These are phyloP conservation scores for Pseudozyma hubeiensis DNA, from an alignment of 1,284 basidiomycete genomes.

Conservation along the genomic window DNA sequence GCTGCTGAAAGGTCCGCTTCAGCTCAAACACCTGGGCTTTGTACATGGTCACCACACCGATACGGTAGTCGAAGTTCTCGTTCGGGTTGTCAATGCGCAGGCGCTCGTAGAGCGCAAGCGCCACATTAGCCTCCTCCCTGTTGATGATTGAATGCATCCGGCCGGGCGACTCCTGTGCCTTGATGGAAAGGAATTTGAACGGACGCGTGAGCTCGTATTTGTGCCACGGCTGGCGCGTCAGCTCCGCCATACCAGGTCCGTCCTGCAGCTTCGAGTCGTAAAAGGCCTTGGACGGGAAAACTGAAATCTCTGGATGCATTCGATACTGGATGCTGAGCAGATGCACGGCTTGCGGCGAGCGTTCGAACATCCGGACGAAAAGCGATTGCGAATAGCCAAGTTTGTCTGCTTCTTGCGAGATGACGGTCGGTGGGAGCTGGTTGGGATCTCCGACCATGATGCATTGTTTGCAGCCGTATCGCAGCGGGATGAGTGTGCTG, in stretches of 20 bases:
- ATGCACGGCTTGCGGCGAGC: constrained; percentile 82
- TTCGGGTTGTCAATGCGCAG: constrained; percentile 74
- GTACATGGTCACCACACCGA: constrained; percentile 96
- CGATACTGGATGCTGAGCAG: constrained; percentile 98
- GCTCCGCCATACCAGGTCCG: constrained; percentile 86
- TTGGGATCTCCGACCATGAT: constrained; percentile 98
- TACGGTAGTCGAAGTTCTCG: constrained; percentile 78
- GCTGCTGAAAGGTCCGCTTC: constrained; percentile 77
- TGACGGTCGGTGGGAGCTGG: constrained; percentile 95
- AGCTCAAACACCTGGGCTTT: constrained; percentile 88
- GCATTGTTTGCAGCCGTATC: constrained; percentile 84
- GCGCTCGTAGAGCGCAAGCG: constrained; percentile 82
- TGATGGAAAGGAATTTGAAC: constrained; percentile 81
- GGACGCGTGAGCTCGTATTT: constrained; percentile 80
- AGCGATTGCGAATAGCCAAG: constrained; percentile 88
- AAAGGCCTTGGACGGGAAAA: constrained; percentile 88
- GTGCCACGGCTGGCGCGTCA: constrained; percentile 91
- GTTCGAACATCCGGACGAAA: constrained; percentile 90
- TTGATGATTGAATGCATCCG: constrained; percentile 83
- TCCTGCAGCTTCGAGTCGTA: constrained; percentile 85
- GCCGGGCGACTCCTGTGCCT: constrained; percentile 74
- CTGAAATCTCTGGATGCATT: constrained; percentile 97
- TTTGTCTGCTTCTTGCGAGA: constrained; percentile 85
- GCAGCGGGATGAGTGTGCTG: constrained; percentile 94
- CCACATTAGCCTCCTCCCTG: constrained; percentile 79